A percentile compares a stretch with the other conserved stretches of the same genome.
These are phyloP conservation scores for Discostella pseudostelligera DNA, from an alignment of 108 stramenopile genomes.

Conservation along the genomic window DNA sequence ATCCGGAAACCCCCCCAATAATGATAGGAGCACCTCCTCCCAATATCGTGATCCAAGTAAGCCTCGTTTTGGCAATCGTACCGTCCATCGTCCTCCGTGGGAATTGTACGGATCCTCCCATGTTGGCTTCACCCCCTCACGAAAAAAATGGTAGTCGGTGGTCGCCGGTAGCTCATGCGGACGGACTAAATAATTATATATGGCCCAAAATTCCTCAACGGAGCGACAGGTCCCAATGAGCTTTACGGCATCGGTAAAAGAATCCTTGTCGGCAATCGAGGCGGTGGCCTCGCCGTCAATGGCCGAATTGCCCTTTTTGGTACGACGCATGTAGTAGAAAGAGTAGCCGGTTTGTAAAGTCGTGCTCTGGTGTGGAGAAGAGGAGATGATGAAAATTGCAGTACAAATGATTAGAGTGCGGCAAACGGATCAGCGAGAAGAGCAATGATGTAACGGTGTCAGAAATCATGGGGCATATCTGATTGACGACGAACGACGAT, in stretches of 20 bases:
- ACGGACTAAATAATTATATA: conserved; percentile 85
- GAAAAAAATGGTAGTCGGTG: conserved; percentile 94
- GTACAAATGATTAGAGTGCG: too few species aligned
- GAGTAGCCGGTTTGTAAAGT: conserved; percentile 42
- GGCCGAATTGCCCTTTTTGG: conserved; percentile 44
- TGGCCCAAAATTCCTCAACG: conserved; percentile 91
- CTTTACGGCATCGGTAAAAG: conserved; percentile 68
- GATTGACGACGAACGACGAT: too few species aligned
- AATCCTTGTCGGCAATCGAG: conserved; percentile 21
- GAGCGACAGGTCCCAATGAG: conserved; percentile 80
- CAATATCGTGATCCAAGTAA: conserved; percentile 80
- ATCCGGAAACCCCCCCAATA: conserved; percentile 90
- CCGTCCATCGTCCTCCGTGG: conserved; percentile 93
- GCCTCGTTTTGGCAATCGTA: conserved; percentile 81
- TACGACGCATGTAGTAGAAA: conserved; percentile 83
- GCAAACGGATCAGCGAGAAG: too few species aligned
- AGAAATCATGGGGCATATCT: too few species aligned
- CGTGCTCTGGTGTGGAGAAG: conserved; percentile 10
- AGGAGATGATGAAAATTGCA: too few species aligned
- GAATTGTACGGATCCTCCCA: conserved; percentile 94
- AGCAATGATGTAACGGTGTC: too few species aligned
- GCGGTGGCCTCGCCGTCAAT: conserved; percentile 27
- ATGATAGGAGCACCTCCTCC: conserved; percentile 92
- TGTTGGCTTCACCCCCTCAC: conserved; percentile 93
- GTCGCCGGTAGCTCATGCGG: conserved; percentile 79